Percentiles rank a stretch among this genome's conserved stretches.
These are phyloP conservation scores for Nicotiana paniculata DNA, from an alignment of 257 asterid species.

Conservation along the genomic window DNA sequence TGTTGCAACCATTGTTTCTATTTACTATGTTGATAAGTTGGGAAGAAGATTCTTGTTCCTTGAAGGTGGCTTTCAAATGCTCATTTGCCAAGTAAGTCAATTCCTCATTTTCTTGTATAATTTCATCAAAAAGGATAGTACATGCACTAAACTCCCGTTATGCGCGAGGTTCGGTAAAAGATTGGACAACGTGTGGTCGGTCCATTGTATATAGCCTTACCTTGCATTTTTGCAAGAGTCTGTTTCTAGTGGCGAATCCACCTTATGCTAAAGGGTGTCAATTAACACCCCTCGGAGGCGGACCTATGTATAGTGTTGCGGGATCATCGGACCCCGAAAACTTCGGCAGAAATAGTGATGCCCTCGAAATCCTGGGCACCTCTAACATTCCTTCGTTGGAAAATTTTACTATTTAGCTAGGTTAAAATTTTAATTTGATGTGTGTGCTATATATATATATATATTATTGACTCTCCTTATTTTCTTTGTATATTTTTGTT, in stretches of 20 bases:
- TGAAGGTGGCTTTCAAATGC: slow-evolving; percentile 67
- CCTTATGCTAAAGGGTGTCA: too few relatives aligned
- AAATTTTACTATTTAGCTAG: too few relatives aligned
- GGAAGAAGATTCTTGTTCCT: slow-evolving; percentile 68
- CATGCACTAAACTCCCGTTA: neutral
- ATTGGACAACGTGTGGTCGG: neutral
- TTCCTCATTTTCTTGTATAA: neutral
- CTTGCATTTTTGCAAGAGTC: neutral
- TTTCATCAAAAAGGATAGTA: fast-evolving
- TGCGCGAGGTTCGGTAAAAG: neutral
- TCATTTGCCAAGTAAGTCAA: slow-evolving; percentile 51
- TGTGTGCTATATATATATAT: too few relatives aligned
- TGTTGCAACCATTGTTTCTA: slow-evolving; percentile 47
- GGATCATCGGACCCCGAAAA: too few relatives aligned
- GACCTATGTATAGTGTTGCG: too few relatives aligned
- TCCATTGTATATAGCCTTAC: neutral
- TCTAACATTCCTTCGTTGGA: too few relatives aligned
- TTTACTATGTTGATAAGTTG: slow-evolving; percentile 68
- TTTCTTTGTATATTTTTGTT: too few relatives aligned
- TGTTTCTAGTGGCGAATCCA: neutral
- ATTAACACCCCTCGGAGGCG: too few relatives aligned
- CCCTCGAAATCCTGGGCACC: too few relatives aligned
- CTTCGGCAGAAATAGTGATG: too few relatives aligned
- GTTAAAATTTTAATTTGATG: too few relatives aligned
- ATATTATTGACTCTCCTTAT: too few relatives aligned